phyloP scores from a whole-genome alignment of 768 basidiomycete species.

The Suillus placidus region DNA sequence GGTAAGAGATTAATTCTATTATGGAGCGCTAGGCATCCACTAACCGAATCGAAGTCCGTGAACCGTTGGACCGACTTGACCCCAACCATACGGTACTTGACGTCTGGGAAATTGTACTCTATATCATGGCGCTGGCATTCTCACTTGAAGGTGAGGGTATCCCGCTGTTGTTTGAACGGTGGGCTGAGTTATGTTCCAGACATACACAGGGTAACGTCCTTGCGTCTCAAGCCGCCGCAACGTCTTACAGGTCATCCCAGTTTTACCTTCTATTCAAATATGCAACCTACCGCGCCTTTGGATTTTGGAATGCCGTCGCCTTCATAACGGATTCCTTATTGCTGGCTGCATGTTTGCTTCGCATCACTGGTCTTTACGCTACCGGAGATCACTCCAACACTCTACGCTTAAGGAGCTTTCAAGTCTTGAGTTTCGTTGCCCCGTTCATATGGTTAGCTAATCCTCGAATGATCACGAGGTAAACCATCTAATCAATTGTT shows the following conservation, averaged over 20 bases:
- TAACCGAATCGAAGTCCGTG: conserved; percentile 52
- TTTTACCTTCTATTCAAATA: conserved; percentile 71
- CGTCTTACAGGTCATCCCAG: conserved; percentile 37
- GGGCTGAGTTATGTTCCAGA: conserved; percentile 24
- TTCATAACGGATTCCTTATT: conserved; percentile 76
- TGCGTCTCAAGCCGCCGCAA: neutral
- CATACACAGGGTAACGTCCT: conserved; percentile 22
- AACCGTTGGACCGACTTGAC: conserved; percentile 74
- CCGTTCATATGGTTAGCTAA: conserved; percentile 80
- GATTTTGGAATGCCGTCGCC: conserved; percentile 75
- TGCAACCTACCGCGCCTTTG: conserved; percentile 79
- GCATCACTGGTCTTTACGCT: conserved; percentile 56
- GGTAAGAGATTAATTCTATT: conserved; percentile 48
- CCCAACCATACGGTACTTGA: conserved; percentile 61
- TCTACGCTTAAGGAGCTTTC: conserved; percentile 74
- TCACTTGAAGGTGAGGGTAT: conserved; percentile 70
- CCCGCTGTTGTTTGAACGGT: conserved; percentile 48
- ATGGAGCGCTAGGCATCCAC: conserved; percentile 5
- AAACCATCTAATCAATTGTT: neutral
- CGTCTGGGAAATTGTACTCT: conserved; percentile 78
- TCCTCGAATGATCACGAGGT: conserved; percentile 4
- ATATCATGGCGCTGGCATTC: conserved; percentile 78
- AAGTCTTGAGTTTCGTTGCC: conserved; percentile 83
- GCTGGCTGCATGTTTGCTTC: conserved; percentile 71
- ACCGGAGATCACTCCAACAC: conserved; percentile 37